Evolutionary conservation across 2,329 filamentous ascomycete genomes (phyloP), one percentile per base, ranked within the genome.

Genomic region (Bipolaris oryzae): DNA sequence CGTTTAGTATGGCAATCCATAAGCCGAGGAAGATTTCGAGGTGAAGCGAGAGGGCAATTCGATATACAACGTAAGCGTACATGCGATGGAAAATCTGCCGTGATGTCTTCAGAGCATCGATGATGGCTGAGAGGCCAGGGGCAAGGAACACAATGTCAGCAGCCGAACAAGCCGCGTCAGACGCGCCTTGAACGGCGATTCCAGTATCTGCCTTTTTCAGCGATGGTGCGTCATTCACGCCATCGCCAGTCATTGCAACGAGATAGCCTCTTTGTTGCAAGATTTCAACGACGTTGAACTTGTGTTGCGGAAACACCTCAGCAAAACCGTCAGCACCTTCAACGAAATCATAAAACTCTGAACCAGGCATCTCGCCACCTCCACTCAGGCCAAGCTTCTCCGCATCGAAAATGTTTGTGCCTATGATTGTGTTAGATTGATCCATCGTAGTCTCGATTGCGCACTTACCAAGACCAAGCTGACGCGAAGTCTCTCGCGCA

Each of bases 31-130:
- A 96, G 76, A 96, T 90, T 80, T 95, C 91, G 74, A 96, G 84
- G 77, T 96, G 92, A 64, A 96, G 87, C 15, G 92, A 96, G 72
- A 96, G 81, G 46, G 92, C 92, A 73, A 96, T 96, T 85, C 92
- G 91, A 83, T 96, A 96, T 72, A 96, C 90, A 66, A 96, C 91
- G 82, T 96, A 96, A 58, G 92, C 90, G 81, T 96, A 95, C 92
- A 96, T 96, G 72, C 92, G 91, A 81, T 96, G 92, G 84, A 96
- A 96, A 77, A 96, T 96, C 78, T 96, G 92, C 72, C 92, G 90
- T 31, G 91, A 94, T 66, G 90, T 96, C 83, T 96, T 96, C 68
- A 96, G 85, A 59, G 92, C 91, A 76, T 96, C 91, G 71, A 96
- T 96, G 77, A 96, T 96, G 62, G 92, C 90, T 78, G 91, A 92